These are phyloP conservation scores for Fusarium sp. DNA, from an alignment of 2,329 filamentous ascomycete genomes.

Conservation along the genomic window DNA sequence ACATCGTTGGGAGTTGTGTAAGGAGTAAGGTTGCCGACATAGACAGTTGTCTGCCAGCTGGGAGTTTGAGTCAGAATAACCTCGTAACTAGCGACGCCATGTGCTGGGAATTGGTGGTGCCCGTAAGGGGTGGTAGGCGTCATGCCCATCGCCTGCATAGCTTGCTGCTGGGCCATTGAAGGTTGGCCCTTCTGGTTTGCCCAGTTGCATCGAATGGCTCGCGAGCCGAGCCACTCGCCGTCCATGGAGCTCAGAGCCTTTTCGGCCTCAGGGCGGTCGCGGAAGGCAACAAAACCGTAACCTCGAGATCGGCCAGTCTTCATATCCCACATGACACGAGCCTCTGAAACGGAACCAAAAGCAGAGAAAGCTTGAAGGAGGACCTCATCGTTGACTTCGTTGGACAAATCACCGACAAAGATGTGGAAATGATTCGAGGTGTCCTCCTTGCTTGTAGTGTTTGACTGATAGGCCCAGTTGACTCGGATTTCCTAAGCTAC, in stretches of 20 bases:
- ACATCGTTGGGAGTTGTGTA: constrained; percentile 98
- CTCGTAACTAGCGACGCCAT: constrained; percentile 96
- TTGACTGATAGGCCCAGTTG: constrained; percentile 99
- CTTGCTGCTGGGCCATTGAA: constrained; percentile 96
- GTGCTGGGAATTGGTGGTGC: constrained; percentile 96
- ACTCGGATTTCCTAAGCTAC: constrained; percentile 88
- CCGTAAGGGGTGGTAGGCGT: constrained; percentile 96
- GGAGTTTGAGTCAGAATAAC: constrained; percentile 96
- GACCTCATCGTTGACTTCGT: constrained; percentile 98
- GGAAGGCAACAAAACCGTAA: constrained; percentile 97
- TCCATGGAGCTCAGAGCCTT: constrained; percentile 98
- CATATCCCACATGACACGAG: constrained; percentile 99
- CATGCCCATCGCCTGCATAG: constrained; percentile 97
- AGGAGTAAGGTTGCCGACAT: constrained; percentile 96
- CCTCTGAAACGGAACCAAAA: constrained; percentile 95
- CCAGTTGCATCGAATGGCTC: constrained; percentile 99
- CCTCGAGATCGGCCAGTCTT: constrained; percentile 97
- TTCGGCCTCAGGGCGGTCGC: constrained; percentile 91
- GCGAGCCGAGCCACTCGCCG: constrained; percentile 97
- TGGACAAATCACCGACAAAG: constrained; percentile 96
- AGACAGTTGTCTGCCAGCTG: constrained; percentile 97
- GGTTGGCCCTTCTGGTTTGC: constrained; percentile 99
- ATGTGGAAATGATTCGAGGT: constrained; percentile 99
- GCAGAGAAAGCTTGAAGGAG: constrained; percentile 93
- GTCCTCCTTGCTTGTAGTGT: constrained; percentile 92